Evolutionary conservation across 2,329 filamentous ascomycete species (phyloP), one percentile per base, ranked within the genome.

Genomic region (Talaromyces sp.): DNA sequence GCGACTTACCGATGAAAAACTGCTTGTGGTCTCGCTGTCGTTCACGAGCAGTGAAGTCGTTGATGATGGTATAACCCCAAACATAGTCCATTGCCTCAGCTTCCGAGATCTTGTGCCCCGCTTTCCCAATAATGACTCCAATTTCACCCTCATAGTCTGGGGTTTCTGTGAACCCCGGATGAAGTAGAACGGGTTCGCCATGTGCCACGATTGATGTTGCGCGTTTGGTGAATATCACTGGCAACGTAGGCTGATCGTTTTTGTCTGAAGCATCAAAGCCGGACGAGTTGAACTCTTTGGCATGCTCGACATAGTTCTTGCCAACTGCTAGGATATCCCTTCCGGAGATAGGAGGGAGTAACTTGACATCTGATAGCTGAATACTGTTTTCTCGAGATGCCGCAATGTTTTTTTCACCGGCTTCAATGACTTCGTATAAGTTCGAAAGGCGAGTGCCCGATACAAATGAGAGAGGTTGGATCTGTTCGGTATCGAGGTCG

Each of bases 21-120:
- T 87, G 85, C 70, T 87, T 86, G 65, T 87, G 85, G 58, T 87
- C 84, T 31, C 83, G 73, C 70, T 87, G 85, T 68, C 80, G 78
- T 50, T 83, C 82, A 11, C 85, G 74, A 0, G 84, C 83, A 0
- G 84, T 85, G n/a, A 86, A 75, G 59, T 87, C 85, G 68, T 87
- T 87, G 50, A 83, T 78, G 43, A 85, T 85, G 0, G 83, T 85
- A 66, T 82, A 86, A 0, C 85, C 85, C 83, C 83, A 86, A 1
- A 86, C 82, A 69, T 86, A 71, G 13, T 81, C 74, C 76, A 80
- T 76, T 0, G 84, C 85, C 65, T 84, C 73, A 1, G 73, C 66
- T 56, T 83, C 78, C 0, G 67, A 49, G 47, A 86, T 78, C 1
- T 74, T 74, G 57, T 79, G 82, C 0, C 82, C 84, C 0, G 76